Evolutionary conservation across 2,329 filamentous ascomycete species (phyloP), one percentile per base, ranked within the genome.

Genomic region (Aspergillus puulaauensis): DNA sequence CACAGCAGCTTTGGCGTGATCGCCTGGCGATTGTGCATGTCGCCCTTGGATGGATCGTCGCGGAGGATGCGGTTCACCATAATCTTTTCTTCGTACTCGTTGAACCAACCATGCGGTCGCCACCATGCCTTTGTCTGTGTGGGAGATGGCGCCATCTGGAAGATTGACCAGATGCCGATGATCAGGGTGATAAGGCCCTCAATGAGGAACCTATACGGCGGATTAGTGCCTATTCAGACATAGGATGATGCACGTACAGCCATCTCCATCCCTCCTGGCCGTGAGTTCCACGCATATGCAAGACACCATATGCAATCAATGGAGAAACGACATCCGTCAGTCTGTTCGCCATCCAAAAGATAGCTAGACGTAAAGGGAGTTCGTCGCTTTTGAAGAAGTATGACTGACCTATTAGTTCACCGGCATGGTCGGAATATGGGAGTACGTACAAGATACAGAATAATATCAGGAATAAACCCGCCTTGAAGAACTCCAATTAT

Each of bases 61-160:
- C 78, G 66, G 2, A 80, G 56, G 8, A 80, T 76, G 0, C 78
- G 75, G 2, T 71, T 70, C 1, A 66, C 62, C 12, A 80, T 70
- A 54, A 80, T 79, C 52, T 77, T 76, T 64, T 88, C 84, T 58
- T 87, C 86, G 2, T 79, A 79, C 45, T 86, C 82, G 3, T 66
- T 82, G 68, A 88, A 88, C 82, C 84, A 88, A 1, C 85, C 86
- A 53, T 82, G 80, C 11, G 83, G 83, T 11, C 83, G 79, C 64
- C 61, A 83, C 80, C 82, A 84, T 46, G 77, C 81, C 43, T 76
- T 77, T 0, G 84, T 86, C 57, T 79, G 75, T 0, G 66, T 70
- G 2, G 71, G 71, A 2, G 66, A 61, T 1, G 72, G 68, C 0
- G 77, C 72, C 60, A 82, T 72, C 8, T 44, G 52, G 19, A 79